phyloP scores from a whole-genome alignment of 2,329 filamentous ascomycete species.

The Conoideocrella luteorostrata region DNA sequence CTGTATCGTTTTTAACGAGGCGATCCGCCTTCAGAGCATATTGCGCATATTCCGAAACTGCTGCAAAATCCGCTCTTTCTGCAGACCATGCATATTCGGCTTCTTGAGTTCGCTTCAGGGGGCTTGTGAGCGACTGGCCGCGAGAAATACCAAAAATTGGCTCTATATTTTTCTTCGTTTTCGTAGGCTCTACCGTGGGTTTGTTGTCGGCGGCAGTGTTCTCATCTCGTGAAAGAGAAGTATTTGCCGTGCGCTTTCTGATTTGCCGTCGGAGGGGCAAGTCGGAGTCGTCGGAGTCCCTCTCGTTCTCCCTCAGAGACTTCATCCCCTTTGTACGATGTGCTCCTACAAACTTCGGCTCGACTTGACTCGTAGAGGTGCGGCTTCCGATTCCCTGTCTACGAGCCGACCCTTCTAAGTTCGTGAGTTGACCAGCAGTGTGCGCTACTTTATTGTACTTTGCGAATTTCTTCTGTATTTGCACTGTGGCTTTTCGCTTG shows the following conservation, averaged over 20 bases:
- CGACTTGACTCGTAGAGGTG: neutral
- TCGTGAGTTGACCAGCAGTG: neutral
- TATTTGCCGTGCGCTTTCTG: neutral
- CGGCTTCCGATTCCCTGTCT: neutral
- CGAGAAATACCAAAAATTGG: conserved; percentile 17
- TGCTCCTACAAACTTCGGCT: no score
- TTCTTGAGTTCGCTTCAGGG: conserved; percentile 6
- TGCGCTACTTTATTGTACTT: neutral
- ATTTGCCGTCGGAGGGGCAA: neutral
- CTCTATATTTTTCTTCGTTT: conserved; percentile 10
- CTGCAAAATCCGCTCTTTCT: conserved; percentile 17
- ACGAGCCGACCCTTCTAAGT: neutral
- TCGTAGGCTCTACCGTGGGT: conserved; percentile 3
- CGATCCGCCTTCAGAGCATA: conserved; percentile 17
- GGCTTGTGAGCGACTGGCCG: conserved; percentile 8
- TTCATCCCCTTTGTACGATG: no score
- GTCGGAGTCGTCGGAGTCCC: neutral
- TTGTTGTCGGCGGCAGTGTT: neutral
- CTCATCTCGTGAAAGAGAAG: neutral
- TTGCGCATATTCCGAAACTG: conserved; percentile 12
- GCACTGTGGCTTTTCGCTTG: conserved; percentile 3
- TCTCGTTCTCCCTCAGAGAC: neutral
- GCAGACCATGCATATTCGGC: conserved; percentile 20
- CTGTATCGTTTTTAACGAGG: neutral
- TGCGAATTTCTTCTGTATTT: conserved; percentile 8